Evolutionary conservation across 176 grass and related monocot species (phyloP).

Genomic region (Urochloa ruziziensis): DNA sequence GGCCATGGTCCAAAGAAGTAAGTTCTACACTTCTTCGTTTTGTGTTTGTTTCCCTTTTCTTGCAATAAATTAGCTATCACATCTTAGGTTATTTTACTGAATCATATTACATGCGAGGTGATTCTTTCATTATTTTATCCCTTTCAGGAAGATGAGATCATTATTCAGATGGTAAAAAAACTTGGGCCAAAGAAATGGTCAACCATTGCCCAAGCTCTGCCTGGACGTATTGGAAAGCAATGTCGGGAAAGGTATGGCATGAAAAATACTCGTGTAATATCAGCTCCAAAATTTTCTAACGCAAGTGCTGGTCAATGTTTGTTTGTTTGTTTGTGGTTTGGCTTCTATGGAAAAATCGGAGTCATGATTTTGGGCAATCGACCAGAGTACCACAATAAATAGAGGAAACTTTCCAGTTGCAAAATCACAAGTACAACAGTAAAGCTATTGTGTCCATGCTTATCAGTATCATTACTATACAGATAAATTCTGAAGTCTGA

Average conservation of each 20-base stretch:
- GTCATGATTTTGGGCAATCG: conserved; percentile 6
- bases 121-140: conserved; percentile 19
- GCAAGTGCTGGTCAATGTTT: neutral
- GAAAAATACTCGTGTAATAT: conserved; percentile 6
- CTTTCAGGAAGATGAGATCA: conserved; percentile 87
- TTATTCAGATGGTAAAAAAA: conserved; percentile 78
- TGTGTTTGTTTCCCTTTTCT: neutral
- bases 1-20: conserved; percentile 95
- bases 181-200: too few relatives aligned
- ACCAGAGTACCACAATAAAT: neutral
- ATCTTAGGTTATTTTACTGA: conserved; percentile 16
- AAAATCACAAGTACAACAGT: neutral
- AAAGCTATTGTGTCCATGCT: neutral
- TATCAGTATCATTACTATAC: neutral
- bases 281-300: neutral
- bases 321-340: neutral
- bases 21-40: conserved; percentile 14
- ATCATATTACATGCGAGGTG: conserved; percentile 7
- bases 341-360: neutral
- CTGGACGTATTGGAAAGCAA: conserved; percentile 94
- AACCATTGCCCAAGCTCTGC: too few relatives aligned
- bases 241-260: conserved; percentile 80
- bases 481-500: neutral
- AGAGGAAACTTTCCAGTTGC: neutral
- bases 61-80: neutral